Base-by-base conservation (phyloP, 2,329 filamentous ascomycete species). In the Harringtonia aguacate region DNA sequence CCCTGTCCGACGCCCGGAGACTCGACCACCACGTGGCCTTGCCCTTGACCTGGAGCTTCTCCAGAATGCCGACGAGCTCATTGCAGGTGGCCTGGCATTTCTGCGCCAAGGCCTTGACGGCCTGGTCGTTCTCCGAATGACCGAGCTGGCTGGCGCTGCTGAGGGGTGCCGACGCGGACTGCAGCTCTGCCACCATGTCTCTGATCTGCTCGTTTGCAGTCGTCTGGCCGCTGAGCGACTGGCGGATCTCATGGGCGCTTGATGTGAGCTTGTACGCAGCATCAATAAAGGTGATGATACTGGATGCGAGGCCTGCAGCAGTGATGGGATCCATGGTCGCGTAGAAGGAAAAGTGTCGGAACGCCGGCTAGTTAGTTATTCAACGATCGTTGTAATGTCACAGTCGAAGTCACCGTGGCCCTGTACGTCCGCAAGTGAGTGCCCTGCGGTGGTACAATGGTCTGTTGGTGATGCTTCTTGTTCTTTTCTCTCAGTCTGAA, bases 241-340 rank as follows among this genome's bases (percentile, higher is more conserved):
- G 65, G 14, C 63, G 59, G 22, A 72, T 65, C 35, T 69, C 64
- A 12, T 69, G 58, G 10, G 65, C 64, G 43, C 66, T 62, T 1
- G 60, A 58, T 14, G 69, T 57, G 41, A 62, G 63, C 40, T 70
- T 67, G 14, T 60, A 62, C 31, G 62, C 64, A 39, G 62, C 60
- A 38, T 68, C 64, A 40, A 72, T 59, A 34, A 73, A 65, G 14
- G 63, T 61, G 39, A 71, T 60, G n/a, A 72, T 56, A 34, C 59
- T 58, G 5, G 63, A 63, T 10, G 67, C 60, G 4, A 73, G 57
- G 4, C 65, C 58, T 29, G 72, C 56, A n/a, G 72, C 57, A 4
- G 51, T 51, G 17, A 50, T 20, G 13, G 51, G 51, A 35, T 56
- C 53, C 51, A 53, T 53, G 27, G 10, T 18, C 7, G 24, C 24